Base-by-base conservation (phyloP, 75 land plant genomes). In the Sequoia sempervirens region DNA sequence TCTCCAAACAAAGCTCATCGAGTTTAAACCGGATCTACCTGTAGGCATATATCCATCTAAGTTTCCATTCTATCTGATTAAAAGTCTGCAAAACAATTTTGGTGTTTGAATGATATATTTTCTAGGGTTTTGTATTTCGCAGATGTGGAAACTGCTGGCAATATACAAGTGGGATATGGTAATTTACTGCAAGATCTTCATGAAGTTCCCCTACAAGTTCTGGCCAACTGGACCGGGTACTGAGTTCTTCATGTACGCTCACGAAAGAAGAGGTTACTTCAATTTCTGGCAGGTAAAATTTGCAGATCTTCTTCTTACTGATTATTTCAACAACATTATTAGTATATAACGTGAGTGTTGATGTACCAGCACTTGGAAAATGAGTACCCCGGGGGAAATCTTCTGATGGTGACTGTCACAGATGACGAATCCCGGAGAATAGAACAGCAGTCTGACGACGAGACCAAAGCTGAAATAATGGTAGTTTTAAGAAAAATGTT, bases 341-440 rank as follows among this genome's bases (percentile, higher is more conserved):
- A 40, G 41, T 40, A 40, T 40, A 1, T 3, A 40, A 40, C 1
- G 52, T 47, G 52, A 47, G 52, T 47, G 10, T 47, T 47, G 52
- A 47, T 80, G 81, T 45, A 43, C 56, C 88, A 93, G 97, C 92
- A 95, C 89, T 85, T 95, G 89, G 97, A 92, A 82, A 89, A 84
- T 46, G 93, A 95, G 36, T 93, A 89, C 54, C 95, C 95, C 2
- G 97, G 90, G 14, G 88, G 91, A 1, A 47, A 47, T 47, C 52
- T 47, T 47, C 52, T 47, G 12, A 47, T 47, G 52, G 52, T 47
- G 10, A 40, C 97, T 1, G 85, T 95, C 73, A 93, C 95, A 8
- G 95, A 95, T 83, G 95, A 87, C 11, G 97, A 93, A 86, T 88
- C 97, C 0, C 88, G 91, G 75, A 84, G 95, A 12, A 83, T 95